Evolutionary conservation across 352 stramenopile genomes (phyloP).

Genomic region (Globisporangium uncinulatum): DNA sequence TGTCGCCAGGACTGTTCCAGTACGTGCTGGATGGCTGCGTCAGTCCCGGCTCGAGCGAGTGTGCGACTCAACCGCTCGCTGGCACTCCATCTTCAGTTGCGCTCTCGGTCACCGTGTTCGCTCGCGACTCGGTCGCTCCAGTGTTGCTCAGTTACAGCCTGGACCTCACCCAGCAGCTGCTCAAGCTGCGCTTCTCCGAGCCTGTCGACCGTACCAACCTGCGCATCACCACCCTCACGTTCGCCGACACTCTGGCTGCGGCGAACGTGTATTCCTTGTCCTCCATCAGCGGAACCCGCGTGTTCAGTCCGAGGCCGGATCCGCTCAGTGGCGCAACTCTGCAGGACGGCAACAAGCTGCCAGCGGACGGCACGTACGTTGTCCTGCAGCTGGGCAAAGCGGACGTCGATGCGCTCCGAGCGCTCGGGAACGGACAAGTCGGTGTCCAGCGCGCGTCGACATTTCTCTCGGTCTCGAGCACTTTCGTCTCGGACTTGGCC

Average conservation of each 20-base stretch:
- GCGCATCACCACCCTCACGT: constrained; percentile 25
- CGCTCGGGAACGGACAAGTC: constrained; percentile 40
- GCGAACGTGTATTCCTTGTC: constrained; percentile 37
- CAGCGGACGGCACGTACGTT: constrained; percentile 55
- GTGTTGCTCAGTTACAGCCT: constrained; percentile 50
- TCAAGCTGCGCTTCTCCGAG: constrained; percentile 71
- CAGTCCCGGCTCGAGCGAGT: constrained; percentile 23
- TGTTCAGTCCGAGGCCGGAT: constrained; percentile 47
- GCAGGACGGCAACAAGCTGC: constrained; percentile 36
- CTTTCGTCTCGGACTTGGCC: constrained; percentile 46
- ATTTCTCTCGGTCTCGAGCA: constrained; percentile 31
- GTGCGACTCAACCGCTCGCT: constrained; percentile 18
- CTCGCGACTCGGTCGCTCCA: constrained; percentile 33
- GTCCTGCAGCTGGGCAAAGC: constrained; percentile 38
- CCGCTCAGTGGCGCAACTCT: constrained; percentile 39
- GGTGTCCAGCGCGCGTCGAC: constrained; percentile 39
- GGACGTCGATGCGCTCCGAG: constrained; percentile 31
- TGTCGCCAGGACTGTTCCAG: constrained; percentile 27
- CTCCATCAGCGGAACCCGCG: constrained; percentile 16
- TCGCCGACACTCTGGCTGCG: constrained; percentile 33
- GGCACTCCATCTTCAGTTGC: constrained; percentile 9
- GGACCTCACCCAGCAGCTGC: constrained; percentile 39
- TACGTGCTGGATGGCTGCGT: constrained; percentile 44
- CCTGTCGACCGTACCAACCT: constrained; percentile 37
- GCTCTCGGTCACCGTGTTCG: constrained; percentile 34